Base-by-base conservation (phyloP, 176 grass and related monocot genomes). In the Triticum monococcum region DNA sequence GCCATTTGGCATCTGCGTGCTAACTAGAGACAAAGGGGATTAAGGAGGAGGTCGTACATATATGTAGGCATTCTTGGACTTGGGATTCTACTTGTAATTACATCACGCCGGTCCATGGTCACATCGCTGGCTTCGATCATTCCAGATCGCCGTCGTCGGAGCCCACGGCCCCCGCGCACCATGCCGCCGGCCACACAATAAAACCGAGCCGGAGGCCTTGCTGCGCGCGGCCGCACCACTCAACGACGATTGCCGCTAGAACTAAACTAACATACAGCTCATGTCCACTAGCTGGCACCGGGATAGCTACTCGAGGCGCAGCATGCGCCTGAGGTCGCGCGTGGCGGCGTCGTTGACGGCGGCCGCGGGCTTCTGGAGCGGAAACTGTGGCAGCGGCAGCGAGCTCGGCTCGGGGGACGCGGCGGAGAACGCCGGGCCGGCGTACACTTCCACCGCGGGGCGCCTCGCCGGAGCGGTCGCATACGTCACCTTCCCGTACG, bases 341-440 rank as follows among this genome's bases (percentile, higher is more conserved):
- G 88, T 90, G 0, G 80, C 85, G 20, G 23, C 66, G 81, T 31
- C 85, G 54, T 56, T 68, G 5, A 64, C 52, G 30, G 13, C 50
- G 46, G 5, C 24, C 3, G 2, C 84, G 37, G 73, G 54, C 81
- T 82, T 91, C 30, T 40, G 69, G n/a, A 73, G 5, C 17, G 72
- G 37, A 84, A 89, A 94, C 28, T 86, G 84, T n/a, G 89, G 92
- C 65, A 94, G 72, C 59, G 92, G 89, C 78, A 91, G 78, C 37
- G 81, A 59, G 78, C 89, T 91, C 22, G 89, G 89, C 77, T 86
- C 87, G 13, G 92, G 89, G 43, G 92, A 94, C 30, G 80, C 67
- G 16, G 65, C 50, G 41, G 71, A 84, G 89, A 94, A 94, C 10
- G 77, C 87, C 67, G 92, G 83, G 6, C 89, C 92, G 36, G 92